A percentile compares a stretch with the other conserved stretches of the same genome.
Conservation (phyloP, 225 moss, liverwort and hornwort species). For the Marchantia paleacea region DNA sequence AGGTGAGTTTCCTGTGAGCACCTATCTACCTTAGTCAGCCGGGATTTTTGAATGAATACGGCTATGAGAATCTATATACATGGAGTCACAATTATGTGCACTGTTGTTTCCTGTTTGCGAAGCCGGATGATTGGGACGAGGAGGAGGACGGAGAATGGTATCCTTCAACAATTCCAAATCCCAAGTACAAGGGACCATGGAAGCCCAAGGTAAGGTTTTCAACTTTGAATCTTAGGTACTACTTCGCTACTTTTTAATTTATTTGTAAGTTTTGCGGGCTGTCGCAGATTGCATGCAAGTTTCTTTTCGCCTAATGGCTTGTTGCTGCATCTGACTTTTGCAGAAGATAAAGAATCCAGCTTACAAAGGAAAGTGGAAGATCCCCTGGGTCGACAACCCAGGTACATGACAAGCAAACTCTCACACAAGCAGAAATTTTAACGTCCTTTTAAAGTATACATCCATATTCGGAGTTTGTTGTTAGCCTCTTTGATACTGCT, state of each 20-base stretch:
- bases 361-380: conserved; percentile 83
- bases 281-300: neutral
- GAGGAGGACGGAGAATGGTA: conserved; percentile 56
- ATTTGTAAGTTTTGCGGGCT: neutral
- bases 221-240: neutral
- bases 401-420: conserved; percentile 35
- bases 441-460: neutral
- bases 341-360: conserved; percentile 90
- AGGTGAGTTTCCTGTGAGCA: conserved; percentile 19
- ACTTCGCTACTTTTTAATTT: neutral
- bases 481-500: neutral
- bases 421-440: neutral
- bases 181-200: conserved; percentile 58
- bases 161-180: conserved; percentile 47
- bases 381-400: conserved; percentile 72
- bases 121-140: conserved; percentile 56
- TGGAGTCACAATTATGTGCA: neutral
- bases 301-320: neutral
- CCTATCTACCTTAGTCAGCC: neutral
- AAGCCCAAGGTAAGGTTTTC: conserved; percentile 41
- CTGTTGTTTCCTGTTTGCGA: conserved; percentile 2
- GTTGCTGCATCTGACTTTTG: neutral
- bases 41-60: neutral
- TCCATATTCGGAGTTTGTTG: neutral
- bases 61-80: neutral